A percentile compares a stretch with the other conserved stretches of the same genome.
phyloP scores from a whole-genome alignment of 306 rosid genomes.

The Cucumis sativus region DNA sequence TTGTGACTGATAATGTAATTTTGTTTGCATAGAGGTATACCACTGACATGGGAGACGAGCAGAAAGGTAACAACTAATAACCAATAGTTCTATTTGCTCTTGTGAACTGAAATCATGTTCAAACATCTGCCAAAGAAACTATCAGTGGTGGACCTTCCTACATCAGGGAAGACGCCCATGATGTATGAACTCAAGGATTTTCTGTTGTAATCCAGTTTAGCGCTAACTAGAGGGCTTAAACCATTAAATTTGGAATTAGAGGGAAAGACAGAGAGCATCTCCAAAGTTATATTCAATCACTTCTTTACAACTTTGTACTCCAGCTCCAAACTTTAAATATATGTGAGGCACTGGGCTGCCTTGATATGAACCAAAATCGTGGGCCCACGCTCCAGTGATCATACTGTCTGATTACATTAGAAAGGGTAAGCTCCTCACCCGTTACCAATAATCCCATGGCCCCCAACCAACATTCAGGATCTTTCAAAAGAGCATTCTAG shows the following conservation, averaged over 20 bases:
- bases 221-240: background rate
- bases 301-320: background rate
- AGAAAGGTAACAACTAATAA: background rate
- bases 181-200: background rate
- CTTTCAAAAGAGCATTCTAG: background rate
- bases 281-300: background rate
- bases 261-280: background rate
- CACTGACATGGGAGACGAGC: background rate
- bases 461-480: background rate
- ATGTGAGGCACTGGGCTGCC: background rate
- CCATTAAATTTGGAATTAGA: background rate
- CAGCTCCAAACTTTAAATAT: background rate
- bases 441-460: background rate
- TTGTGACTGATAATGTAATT: background rate
- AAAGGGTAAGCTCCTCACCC: background rate
- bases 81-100: background rate
- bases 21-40: background rate
- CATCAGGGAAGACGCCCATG: background rate
- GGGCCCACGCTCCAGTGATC: slow-evolving; percentile 2
- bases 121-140: background rate
- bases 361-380: background rate
- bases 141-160: background rate
- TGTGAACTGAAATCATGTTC: background rate
- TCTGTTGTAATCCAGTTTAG: background rate
- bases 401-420: slow-evolving; percentile 1